Evolutionary conservation across 306 rosid genomes (phyloP).

Genomic region (Cicer cuneatum): DNA sequence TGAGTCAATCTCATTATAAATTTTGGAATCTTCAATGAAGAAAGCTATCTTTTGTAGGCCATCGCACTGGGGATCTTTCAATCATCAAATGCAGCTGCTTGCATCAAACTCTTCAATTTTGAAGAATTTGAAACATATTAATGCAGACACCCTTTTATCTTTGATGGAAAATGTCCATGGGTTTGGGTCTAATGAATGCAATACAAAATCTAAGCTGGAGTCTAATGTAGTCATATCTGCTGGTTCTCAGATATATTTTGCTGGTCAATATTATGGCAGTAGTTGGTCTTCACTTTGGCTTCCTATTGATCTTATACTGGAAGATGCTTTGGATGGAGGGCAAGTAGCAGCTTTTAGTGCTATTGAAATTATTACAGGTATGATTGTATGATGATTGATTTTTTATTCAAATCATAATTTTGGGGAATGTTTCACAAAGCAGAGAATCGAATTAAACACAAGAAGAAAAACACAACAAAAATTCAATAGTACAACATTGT

Average conservation of each 20-base stretch:
- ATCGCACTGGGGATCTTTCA: constrained; percentile 72
- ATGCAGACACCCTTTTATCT: constrained; percentile 63
- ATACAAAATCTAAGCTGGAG: constrained; percentile 56
- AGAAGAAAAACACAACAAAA: constrained; percentile 2
- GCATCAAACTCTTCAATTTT: constrained; percentile 70
- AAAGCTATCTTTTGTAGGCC: constrained; percentile 64
- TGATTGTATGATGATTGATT: constrained; percentile 27
- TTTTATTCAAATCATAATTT: not conserved
- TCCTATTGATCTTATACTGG: constrained; percentile 88
- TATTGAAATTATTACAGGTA: constrained; percentile 74
- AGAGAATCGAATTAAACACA: constrained; percentile 31
- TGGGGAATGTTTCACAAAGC: constrained; percentile 17
- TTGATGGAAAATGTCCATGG: constrained; percentile 58
- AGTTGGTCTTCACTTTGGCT: constrained; percentile 81
- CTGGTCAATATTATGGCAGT: constrained; percentile 65
- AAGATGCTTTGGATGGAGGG: constrained; percentile 84
- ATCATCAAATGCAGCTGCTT: constrained; percentile 65
- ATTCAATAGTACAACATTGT: not conserved
- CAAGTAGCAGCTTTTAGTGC: constrained; percentile 70
- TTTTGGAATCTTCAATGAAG: constrained; percentile 35
- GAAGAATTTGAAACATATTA: constrained; percentile 62
- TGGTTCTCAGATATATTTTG: constrained; percentile 58
- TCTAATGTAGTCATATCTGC: constrained; percentile 61
- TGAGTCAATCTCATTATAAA: constrained; percentile 38
- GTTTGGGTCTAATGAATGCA: constrained; percentile 55